phyloP scores from a whole-genome alignment of 2,329 filamentous ascomycete genomes.

The Sporothrix luriei region DNA sequence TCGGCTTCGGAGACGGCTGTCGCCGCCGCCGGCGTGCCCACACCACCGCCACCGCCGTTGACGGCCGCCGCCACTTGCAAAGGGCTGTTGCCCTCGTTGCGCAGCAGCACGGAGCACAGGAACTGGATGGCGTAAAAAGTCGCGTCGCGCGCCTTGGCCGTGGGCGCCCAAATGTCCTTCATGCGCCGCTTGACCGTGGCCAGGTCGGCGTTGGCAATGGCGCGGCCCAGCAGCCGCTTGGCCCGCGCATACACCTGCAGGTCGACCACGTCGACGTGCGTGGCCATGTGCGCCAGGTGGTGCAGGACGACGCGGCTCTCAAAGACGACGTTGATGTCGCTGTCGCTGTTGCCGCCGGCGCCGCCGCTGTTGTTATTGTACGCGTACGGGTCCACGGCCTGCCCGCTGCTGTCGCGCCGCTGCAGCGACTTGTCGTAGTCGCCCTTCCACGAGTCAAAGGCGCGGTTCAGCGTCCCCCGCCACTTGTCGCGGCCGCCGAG shows the following conservation, averaged over 20 bases:
- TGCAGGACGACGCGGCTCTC: constrained; percentile 88
- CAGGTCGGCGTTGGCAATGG: constrained; percentile 81
- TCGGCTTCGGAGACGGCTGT: constrained; percentile 36
- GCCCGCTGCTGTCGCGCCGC: constrained; percentile 37
- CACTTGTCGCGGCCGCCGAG: constrained; percentile 89
- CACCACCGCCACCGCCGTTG: constrained; percentile 39
- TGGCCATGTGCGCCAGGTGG: constrained; percentile 94
- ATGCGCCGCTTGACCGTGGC: constrained; percentile 78
- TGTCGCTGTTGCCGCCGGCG: constrained; percentile 51
- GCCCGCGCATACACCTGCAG: constrained; percentile 94
- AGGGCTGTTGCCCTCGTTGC: constrained; percentile 51
- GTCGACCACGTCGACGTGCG: constrained; percentile 96
- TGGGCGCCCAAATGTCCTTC: constrained; percentile 86
- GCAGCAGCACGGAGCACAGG: constrained; percentile 77
- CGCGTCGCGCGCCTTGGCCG: constrained; percentile 83
- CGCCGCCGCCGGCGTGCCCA: constrained; percentile 40
- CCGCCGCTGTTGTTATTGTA: constrained; percentile 48
- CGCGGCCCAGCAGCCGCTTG: constrained; percentile 78
- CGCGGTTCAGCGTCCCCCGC: constrained; percentile 79
- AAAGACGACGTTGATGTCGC: constrained; percentile 68
- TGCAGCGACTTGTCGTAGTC: constrained; percentile 84
- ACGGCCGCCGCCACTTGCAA: constrained; percentile 31
- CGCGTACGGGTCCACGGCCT: constrained; percentile 27
- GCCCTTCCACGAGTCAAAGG: constrained; percentile 90
- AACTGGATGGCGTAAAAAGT: constrained; percentile 92